Evolutionary conservation across 164 flowering plant genomes (phyloP), one percentile per base, ranked within the genome.

Genomic region (Aristolochia fimbriata): DNA sequence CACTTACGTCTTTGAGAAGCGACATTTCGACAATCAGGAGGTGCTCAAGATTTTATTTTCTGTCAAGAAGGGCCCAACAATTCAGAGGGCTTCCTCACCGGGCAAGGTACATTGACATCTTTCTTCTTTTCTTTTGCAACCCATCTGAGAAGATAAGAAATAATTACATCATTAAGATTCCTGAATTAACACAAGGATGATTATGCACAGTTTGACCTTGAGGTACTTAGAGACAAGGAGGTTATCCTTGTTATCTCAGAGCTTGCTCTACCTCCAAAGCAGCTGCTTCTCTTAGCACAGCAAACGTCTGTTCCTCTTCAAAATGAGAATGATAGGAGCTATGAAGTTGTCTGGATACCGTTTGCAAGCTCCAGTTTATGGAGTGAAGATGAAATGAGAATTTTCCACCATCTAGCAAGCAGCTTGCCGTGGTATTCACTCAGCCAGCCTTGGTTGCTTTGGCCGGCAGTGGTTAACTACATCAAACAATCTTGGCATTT

Each of bases 281-380:
- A 69, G 41, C 49, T 79, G 51, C 70, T 75, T 61, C 71, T 78
- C 24, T 81, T 91, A 49, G 66, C 74, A 59, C 81, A 83, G 15
- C 83, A 79, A 55, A 73, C 72, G 25, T 56, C 66, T 48, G 72
- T 74, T 47, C 73, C 67, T 61, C 79, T 80, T 14, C 47, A 66
- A 8, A 50, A 59, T 2, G 68, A 70, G 25, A 25, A 43, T 20
- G 68, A 73, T 47, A 71, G 55, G 62, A 62, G 58, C 45, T 83
- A 78, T 63, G 83, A 72, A 22, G 64, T 88, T 30, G 67, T 91
- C 30, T 91, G 96, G 96, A 63, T 91, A 59, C 91, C 97, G 31
- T 70, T 86, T 55, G 20, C 80, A 50, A 54, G 59, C 68, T 73
- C 83, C 1, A 41, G 45, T 20, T 55, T 61, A 45, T 87, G 93